Evolutionary conservation across 2,329 filamentous ascomycete species (phyloP), one percentile per base, ranked within the genome.

Genomic region (Aspergillus oerlinghausenensis): DNA sequence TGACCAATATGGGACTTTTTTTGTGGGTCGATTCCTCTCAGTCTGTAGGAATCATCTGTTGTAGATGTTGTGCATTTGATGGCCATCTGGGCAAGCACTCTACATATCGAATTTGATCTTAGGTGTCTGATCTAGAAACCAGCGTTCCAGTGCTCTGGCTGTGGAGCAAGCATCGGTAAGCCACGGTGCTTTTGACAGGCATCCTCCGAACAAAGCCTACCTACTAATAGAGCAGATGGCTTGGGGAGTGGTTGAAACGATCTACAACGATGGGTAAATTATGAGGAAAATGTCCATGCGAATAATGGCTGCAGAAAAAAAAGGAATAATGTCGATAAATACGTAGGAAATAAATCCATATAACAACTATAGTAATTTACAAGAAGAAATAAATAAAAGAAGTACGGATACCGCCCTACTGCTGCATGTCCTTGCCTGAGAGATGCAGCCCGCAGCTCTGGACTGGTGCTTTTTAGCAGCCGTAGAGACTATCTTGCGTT

Each of bases 401-500:
- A 55, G 29, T 51, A 35, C 28, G 10, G 28, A 29, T 29, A 29
- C 55, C 56, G 54, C 56, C 51, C 59, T 63, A 57, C 55, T 63
- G 56, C 55, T 62, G 58, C 63, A 64, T 56, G 61, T 53, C 56
- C 54, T 54, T 50, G 56, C 54, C 50, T 54, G 51, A 63, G 55
- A 57, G 54, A 52, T 63, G 56, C 61, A 62, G 57, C 54, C 45
- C 32, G 54, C 52, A 57, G 49, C 54, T 19, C 51, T 57, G 43
- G 54, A 57, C 57, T 55, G 52, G 55, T 59, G 60, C 52, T 55
- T 57, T 57, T 60, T 58, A 57, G 57, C 50, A 54, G 56, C 54
- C 54, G 55, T 56, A 38, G 32, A 38, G 32, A 17, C 32, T 47
- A 23, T 51, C 54, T 58, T 32, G 51, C 58, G 63, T 65, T 65